These are phyloP conservation scores for Urochloa ruziziensis DNA, from an alignment of 176 grass and related monocot genomes.

Conservation along the genomic window DNA sequence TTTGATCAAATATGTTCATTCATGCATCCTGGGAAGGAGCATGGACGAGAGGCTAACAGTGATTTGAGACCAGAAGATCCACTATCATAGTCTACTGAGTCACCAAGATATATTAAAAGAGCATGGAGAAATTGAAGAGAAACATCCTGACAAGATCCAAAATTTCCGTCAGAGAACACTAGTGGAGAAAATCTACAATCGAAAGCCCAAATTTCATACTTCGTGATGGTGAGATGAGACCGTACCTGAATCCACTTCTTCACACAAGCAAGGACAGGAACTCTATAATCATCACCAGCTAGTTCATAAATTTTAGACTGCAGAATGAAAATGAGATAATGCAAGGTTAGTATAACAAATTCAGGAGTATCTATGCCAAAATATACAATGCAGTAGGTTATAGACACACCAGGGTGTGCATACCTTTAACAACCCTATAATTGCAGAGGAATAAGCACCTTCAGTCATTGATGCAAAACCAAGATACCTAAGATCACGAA, in stretches of 20 bases:
- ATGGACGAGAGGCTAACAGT: slow-evolving; percentile 75
- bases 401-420: not conserved
- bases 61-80: slow-evolving; percentile 79
- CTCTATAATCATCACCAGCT: slow-evolving; percentile 90
- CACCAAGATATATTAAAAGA: slow-evolving; percentile 83
- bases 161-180: slow-evolving; percentile 23
- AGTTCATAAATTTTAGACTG: slow-evolving; percentile 86
- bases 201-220: not conserved
- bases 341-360: slow-evolving; percentile 19
- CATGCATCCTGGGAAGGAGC: slow-evolving; percentile 83
- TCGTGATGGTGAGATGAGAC: slow-evolving; percentile 9
- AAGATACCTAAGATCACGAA: slow-evolving; percentile 79
- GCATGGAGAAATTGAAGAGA: slow-evolving; percentile 92
- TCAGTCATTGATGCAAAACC: slow-evolving; percentile 93
- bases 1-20: too few relatives aligned
- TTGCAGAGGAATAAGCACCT: slow-evolving; percentile 95
- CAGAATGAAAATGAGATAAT: slow-evolving; percentile 2
- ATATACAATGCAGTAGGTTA: slow-evolving; percentile 6
- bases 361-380: slow-evolving; percentile 16
- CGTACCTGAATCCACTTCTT: slow-evolving; percentile 93
- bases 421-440: slow-evolving; percentile 93
- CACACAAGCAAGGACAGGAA: slow-evolving; percentile 78
- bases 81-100: slow-evolving; percentile 58
- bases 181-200: not conserved
- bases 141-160: slow-evolving; percentile 59